Percentiles rank a stretch among this genome's conserved stretches.
Conservation (phyloP, 306 rosid genomes). For the Trifolium dubium region DNA sequence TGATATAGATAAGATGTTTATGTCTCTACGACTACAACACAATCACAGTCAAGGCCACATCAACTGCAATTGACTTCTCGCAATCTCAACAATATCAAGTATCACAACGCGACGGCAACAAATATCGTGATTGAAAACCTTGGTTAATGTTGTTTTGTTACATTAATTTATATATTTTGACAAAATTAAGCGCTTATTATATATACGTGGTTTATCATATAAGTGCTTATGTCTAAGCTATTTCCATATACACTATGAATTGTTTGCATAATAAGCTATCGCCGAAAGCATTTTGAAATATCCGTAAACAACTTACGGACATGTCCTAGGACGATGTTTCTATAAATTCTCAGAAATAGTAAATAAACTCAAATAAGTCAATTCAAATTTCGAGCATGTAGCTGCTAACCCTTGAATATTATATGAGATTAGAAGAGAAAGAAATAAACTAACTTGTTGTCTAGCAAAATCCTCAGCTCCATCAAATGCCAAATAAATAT, state of each 20-base stretch:
- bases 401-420: background rate
- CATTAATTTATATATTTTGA: background rate
- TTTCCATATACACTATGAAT: background rate
- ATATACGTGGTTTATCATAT: background rate
- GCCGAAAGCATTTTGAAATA: background rate
- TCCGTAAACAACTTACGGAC: background rate
- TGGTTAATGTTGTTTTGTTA: background rate
- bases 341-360: background rate
- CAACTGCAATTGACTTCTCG: background rate
- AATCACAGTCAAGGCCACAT: background rate
- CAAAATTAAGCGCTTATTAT: background rate
- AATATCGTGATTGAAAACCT: background rate
- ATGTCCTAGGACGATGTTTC: background rate
- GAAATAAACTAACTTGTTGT: conserved; percentile 44
- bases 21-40: background rate
- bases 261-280: background rate
- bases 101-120: background rate
- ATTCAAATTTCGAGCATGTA: background rate
- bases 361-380: background rate
- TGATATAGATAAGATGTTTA: too few species aligned
- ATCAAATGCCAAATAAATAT: conserved; percentile 60
- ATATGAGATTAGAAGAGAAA: background rate
- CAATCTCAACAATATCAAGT: background rate
- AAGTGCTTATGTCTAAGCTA: background rate
- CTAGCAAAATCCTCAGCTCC: conserved; percentile 55